These are phyloP conservation scores for Cardiosporidium cionae DNA, from an alignment of 169 alveolate species.

Conservation along the genomic window DNA sequence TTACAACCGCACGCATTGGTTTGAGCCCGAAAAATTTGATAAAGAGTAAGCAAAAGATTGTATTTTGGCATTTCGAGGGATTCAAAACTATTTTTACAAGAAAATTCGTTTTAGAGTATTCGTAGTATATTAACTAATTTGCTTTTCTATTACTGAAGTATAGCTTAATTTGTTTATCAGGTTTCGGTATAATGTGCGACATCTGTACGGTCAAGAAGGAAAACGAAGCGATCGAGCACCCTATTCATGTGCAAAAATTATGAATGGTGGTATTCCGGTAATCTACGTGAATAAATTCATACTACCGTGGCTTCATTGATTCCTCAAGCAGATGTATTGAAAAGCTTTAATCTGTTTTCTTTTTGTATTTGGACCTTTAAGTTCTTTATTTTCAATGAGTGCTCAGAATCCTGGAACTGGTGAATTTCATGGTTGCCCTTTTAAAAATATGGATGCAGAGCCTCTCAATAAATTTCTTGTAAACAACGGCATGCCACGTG, in stretches of 20 bases:
- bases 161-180: slow-evolving; percentile 23
- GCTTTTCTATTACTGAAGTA: too few relatives aligned
- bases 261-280: slow-evolving; percentile 36
- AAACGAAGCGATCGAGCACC: slow-evolving; percentile 82
- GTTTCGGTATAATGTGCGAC: slow-evolving; percentile 81
- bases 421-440: slow-evolving; percentile 90
- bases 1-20: slow-evolving; percentile 70
- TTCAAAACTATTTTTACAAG: too few relatives aligned
- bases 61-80: too few relatives aligned
- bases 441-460: slow-evolving; percentile 53
- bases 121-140: too few relatives aligned
- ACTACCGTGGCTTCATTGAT: too few relatives aligned
- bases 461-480: slow-evolving; percentile 35
- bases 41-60: slow-evolving; percentile 50
- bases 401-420: slow-evolving; percentile 68
- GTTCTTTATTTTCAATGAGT: too few relatives aligned
- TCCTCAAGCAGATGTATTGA: too few relatives aligned
- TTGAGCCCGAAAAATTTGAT: slow-evolving; percentile 66
- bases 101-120: too few relatives aligned
- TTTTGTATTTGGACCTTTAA: too few relatives aligned
- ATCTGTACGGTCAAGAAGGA: slow-evolving; percentile 89
- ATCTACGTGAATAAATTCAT: too few relatives aligned
- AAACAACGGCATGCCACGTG: slow-evolving; percentile 11
- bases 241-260: slow-evolving; percentile 75
- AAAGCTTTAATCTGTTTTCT: too few relatives aligned